Evolutionary conservation across 139 green algal genomes (phyloP).

Genomic region (Haematococcus sp.): DNA sequence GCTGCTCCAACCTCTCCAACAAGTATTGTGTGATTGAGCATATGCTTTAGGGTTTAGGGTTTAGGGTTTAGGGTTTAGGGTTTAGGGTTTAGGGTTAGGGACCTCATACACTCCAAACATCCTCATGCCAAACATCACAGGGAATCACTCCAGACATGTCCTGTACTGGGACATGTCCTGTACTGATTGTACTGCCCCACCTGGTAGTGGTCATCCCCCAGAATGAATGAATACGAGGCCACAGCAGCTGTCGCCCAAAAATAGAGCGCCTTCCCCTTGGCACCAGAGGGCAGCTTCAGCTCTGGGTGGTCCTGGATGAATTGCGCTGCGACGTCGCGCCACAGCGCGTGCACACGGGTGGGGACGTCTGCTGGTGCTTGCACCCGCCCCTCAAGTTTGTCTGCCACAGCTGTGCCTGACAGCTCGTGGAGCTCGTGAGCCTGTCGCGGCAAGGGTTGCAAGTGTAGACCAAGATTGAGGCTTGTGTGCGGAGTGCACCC

Average conservation of each 20-base stretch:
- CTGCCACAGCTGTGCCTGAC: conserved; percentile 41
- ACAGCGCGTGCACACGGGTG: conserved; percentile 38
- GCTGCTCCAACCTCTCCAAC: too few relatives aligned
- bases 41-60: too few relatives aligned
- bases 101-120: too few relatives aligned
- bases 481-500: too few relatives aligned
- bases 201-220: conserved; percentile 67
- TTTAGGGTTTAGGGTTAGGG: too few relatives aligned
- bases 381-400: conserved; percentile 52
- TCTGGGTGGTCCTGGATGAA: conserved; percentile 28
- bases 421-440: conserved; percentile 26
- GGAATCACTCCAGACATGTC: too few relatives aligned
- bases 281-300: conserved; percentile 5
- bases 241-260: conserved; percentile 56
- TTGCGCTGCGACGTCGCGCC: conserved; percentile 20
- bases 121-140: too few relatives aligned
- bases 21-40: too few relatives aligned
- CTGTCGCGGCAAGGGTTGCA: not conserved
- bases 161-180: too few relatives aligned
- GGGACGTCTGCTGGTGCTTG: conserved; percentile 53
- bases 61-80: too few relatives aligned
- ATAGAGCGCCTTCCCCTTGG: conserved; percentile 33
- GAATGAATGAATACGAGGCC: conserved; percentile 69
- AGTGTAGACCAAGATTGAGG: too few relatives aligned
- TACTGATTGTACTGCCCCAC: conserved; percentile 10